A percentile compares a stretch with the other conserved stretches of the same genome.
Conservation (phyloP, 768 basidiomycete species). For the Tephrocybe sp. region DNA sequence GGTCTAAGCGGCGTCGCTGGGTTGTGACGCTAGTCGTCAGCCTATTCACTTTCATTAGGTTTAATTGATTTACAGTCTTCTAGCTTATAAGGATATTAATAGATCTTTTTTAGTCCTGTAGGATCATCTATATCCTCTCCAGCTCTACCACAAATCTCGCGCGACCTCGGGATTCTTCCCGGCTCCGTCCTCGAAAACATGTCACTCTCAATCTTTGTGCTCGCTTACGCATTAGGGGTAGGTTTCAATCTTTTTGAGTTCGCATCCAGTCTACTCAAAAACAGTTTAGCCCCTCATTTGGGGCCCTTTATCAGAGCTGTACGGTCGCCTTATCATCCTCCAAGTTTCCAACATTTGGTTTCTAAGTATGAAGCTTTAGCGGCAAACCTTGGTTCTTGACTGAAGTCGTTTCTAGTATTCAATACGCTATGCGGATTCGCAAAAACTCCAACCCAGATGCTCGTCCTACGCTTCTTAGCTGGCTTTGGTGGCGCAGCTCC, state of each 20-base stretch:
- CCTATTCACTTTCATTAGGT: conserved; percentile 51
- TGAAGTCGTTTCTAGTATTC: conserved; percentile 29
- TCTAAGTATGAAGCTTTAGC: conserved; percentile 39
- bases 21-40: conserved; percentile 47
- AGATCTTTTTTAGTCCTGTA: conserved; percentile 24
- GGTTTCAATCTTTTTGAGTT: conserved; percentile 10
- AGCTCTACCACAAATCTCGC: conserved; percentile 24
- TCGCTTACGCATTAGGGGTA: conserved; percentile 35
- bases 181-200: conserved; percentile 35
- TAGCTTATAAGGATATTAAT: background rate
- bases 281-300: conserved; percentile 30
- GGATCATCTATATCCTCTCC: conserved; percentile 31
- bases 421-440: conserved; percentile 51
- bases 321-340: conserved; percentile 43
- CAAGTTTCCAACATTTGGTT: conserved; percentile 59
- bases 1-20: conserved; percentile 46
- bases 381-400: background rate
- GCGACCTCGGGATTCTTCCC: conserved; percentile 23
- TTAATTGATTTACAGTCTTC: background rate
- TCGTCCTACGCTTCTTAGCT: conserved; percentile 60
- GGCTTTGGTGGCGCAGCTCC: conserved; percentile 67
- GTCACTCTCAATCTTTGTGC: conserved; percentile 40
- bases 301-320: conserved; percentile 37
- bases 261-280: background rate
- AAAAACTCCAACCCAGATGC: conserved; percentile 45